Evolutionary conservation across 2,329 filamentous ascomycete genomes (phyloP), one percentile per base, ranked within the genome.

Genomic region (Fusarium sp.): DNA sequence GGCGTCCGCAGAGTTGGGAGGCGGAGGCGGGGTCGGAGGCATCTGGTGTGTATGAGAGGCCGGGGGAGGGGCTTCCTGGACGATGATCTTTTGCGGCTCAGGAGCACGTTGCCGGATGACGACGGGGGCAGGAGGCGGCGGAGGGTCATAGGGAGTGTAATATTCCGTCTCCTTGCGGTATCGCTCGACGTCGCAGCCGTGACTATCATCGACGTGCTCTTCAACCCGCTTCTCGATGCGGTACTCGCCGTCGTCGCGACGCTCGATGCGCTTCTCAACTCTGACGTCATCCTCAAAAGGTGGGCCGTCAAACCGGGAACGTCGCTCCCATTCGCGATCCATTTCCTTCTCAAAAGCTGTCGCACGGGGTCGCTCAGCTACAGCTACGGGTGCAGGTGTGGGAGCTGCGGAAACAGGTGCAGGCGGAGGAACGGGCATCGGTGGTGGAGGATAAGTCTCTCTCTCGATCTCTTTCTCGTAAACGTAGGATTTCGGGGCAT

Each of bases 91-190:
- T 77, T 91, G 89, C 3, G 85, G 85, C 77, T 91, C 88, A 3
- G 86, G 84, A 1, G 86, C 84, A 60, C 86, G 85, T 75, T 89
- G 87, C 61, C 89, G 88, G 71, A 91, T 89, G 64, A 91, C 84
- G 69, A 91, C 86, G 6, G 89, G 89, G 20, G 76, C 64, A 38
- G 77, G 76, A 3, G 85, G 79, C 6, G 85, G 85, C 11, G 85
- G 81, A 14, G 87, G 87, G 24, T 88, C 84, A 29, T 85, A 83
- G 4, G 87, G 86, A 52, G 87, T 83, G 76, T 88, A 92, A 79
- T 91, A 92, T 74, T 92, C 90, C 3, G 89, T 89, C 79, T 92
- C 90, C 79, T 87, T 88, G 76, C 87, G 87, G 77, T 90, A 90
- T 78, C 86, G 86, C 79, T 92, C 90, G 47, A 91, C 77, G 20